These are phyloP conservation scores for Macrolepiota albuminosa DNA, from an alignment of 768 basidiomycete species.

Conservation along the genomic window DNA sequence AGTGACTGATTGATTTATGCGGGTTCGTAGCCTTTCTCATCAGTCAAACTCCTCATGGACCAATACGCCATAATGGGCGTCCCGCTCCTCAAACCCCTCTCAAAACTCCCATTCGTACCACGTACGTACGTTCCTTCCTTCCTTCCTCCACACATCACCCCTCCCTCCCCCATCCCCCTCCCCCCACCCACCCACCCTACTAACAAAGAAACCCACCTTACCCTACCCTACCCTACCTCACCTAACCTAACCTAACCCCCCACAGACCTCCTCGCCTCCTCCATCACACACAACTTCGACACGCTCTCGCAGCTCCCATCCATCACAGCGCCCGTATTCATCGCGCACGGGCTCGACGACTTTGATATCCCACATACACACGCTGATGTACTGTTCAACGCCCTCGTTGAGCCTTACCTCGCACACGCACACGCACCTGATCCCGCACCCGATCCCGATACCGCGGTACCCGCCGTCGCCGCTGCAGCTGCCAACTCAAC, in stretches of 20 bases:
- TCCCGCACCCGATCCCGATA: constrained; percentile 28
- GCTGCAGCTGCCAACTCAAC: constrained; percentile 24
- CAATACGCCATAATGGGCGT: constrained; percentile 64
- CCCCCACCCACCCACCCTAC: no score
- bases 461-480: no score
- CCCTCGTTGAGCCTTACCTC: constrained; percentile 57
- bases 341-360: constrained; percentile 75
- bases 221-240: no score
- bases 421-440: no score
- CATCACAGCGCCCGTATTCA: constrained; percentile 62
- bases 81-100: constrained; percentile 69
- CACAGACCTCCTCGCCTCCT: constrained; percentile 49
- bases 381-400: constrained; percentile 62
- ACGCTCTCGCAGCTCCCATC: constrained; percentile 54
- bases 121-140: constrained; percentile 43
- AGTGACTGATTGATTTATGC: no score
- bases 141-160: background rate
- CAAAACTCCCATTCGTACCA: constrained; percentile 55
- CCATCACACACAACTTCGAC: constrained; percentile 55
- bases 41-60: constrained; percentile 54
- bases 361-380: constrained; percentile 69
- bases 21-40: constrained; percentile 57
- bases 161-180: no score
- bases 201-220: no score
- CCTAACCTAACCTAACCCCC: no score